These are phyloP conservation scores for Neurospora sp. DNA, from an alignment of 495 filamentous ascomycete species.

Conservation along the genomic window DNA sequence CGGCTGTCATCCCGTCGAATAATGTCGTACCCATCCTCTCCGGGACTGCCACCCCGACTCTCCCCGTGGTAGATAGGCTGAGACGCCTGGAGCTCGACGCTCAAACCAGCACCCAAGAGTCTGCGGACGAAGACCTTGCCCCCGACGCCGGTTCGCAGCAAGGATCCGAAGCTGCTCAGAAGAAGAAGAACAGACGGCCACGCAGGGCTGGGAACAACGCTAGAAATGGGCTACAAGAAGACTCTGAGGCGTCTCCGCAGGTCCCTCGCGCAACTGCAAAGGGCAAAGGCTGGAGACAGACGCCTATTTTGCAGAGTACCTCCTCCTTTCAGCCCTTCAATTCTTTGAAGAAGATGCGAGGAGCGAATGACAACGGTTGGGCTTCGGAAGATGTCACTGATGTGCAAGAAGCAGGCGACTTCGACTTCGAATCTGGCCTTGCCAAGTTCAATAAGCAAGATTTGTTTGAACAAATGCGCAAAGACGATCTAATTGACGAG, in stretches of 20 bases:
- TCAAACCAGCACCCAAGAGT: slow-evolving; percentile 3
- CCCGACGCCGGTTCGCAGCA: slow-evolving; percentile 7
- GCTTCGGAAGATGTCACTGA: slow-evolving; percentile 94
- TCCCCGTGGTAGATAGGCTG: slow-evolving; percentile 2
- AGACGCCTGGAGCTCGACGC: slow-evolving; percentile 10
- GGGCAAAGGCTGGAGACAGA: slow-evolving; percentile 71
- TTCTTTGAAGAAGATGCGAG: slow-evolving; percentile 44
- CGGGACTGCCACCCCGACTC: slow-evolving; percentile 7
- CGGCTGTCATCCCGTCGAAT: slow-evolving; percentile 1
- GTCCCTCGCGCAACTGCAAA: slow-evolving; percentile 10
- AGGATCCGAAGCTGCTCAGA: slow-evolving; percentile 3
- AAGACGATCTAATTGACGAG: slow-evolving; percentile 80
- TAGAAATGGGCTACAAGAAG: slow-evolving; percentile 8
- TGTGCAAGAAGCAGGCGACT: slow-evolving; percentile 90
- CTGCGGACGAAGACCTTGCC: slow-evolving; percentile 13
- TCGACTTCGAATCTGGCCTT: slow-evolving; percentile 79
- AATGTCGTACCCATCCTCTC: slow-evolving; percentile 1
- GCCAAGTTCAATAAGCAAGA: slow-evolving; percentile 89
- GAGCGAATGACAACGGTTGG: slow-evolving; percentile 73
- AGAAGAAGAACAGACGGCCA: slow-evolving; percentile 17
- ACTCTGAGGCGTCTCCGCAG: slow-evolving; percentile 13
- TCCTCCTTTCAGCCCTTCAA: slow-evolving; percentile 47
- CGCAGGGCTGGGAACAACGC: slow-evolving; percentile 9
- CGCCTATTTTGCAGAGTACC: slow-evolving; percentile 59
- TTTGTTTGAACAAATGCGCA: slow-evolving; percentile 77